A percentile compares a stretch with the other conserved stretches of the same genome.
These are phyloP conservation scores for Corinectria fuckeliana DNA, from an alignment of 2,329 filamentous ascomycete genomes.

Conservation along the genomic window DNA sequence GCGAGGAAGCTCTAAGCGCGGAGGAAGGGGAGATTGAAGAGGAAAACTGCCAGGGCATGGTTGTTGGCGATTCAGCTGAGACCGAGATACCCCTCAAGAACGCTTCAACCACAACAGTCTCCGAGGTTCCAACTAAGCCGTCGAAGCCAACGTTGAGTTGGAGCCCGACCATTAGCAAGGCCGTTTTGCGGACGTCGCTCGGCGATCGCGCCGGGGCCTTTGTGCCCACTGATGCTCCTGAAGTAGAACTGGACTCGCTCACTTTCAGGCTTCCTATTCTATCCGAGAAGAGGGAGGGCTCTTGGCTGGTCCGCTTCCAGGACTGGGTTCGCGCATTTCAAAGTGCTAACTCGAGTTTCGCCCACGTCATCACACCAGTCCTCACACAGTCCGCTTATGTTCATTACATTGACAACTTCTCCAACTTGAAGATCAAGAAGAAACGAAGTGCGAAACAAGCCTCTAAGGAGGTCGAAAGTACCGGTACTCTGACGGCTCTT, in stretches of 20 bases:
- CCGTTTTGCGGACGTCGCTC: slow-evolving; percentile 18
- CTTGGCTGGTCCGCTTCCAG: slow-evolving; percentile 45
- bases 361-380: slow-evolving; percentile 31
- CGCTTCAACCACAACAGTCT: background rate
- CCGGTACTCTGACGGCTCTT: slow-evolving; percentile 33
- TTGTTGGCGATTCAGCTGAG: background rate
- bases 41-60: slow-evolving; percentile 4
- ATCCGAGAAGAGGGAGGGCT: slow-evolving; percentile 36
- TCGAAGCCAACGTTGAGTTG: slow-evolving; percentile 20
- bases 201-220: slow-evolving; percentile 17
- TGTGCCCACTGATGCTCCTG: slow-evolving; percentile 27
- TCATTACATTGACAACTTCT: slow-evolving; percentile 41
- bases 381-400: slow-evolving; percentile 38
- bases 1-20: slow-evolving; percentile 20
- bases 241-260: slow-evolving; percentile 28
- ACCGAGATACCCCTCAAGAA: background rate
- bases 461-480: slow-evolving; percentile 35
- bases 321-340: slow-evolving; percentile 45
- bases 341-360: slow-evolving; percentile 33
- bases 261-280: slow-evolving; percentile 40
- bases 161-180: slow-evolving; percentile 23
- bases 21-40: slow-evolving; percentile 46
- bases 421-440: slow-evolving; percentile 43
- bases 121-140: background rate
- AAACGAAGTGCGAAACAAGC: slow-evolving; percentile 41